Evolutionary conservation across 2,329 filamentous ascomycete genomes (phyloP), one percentile per base, ranked within the genome.

Genomic region (Neonectria sp.): DNA sequence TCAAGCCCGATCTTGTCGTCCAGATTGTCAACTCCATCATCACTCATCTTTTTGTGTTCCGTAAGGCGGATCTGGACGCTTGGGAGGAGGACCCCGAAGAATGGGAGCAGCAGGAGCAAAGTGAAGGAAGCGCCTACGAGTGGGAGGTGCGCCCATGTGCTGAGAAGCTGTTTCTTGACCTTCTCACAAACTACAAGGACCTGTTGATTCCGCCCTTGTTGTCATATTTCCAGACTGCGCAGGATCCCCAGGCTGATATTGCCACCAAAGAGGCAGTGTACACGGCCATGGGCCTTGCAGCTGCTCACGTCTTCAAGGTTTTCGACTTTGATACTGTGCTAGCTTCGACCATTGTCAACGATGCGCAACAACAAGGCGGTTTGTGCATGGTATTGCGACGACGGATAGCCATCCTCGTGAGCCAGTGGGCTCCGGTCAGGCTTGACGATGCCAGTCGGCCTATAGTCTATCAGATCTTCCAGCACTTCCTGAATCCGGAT

Each of bases 31-130:
- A 96, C 71, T 86, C 92, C 13, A 90, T 97, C 63, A 93, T 99
- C 58, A 94, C 93, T 1, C 91, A 92, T 74, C 94, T 97, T 72
- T 96, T 99, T 78, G 88, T 96, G 43, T 96, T 98, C 79, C 90
- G 94, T 37, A 89, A 92, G 66, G 90, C 90, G 58, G 96, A 99
- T 79, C 88, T 98, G 1, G 91, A 94, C 68, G 92, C 94, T 65
- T 99, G 96, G 96, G 92, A 97, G 77, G 92, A 97, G 76, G 95
- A 97, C 65, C 94, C 95, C 0, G 94, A 99, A 79, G 95, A 97
- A 60, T 99, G 96, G 95, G 95, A 98, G 79, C 91, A 93, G 71
- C 91, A 92, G 75, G 95, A 98, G 83, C 94, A 97, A 75, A 93
- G 92, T 67, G 90, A 93, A 66, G 91, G 93, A 40, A 93, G 94